Evolutionary conservation across 306 rosid species (phyloP).

Genomic region (Cucurbita moschata): DNA sequence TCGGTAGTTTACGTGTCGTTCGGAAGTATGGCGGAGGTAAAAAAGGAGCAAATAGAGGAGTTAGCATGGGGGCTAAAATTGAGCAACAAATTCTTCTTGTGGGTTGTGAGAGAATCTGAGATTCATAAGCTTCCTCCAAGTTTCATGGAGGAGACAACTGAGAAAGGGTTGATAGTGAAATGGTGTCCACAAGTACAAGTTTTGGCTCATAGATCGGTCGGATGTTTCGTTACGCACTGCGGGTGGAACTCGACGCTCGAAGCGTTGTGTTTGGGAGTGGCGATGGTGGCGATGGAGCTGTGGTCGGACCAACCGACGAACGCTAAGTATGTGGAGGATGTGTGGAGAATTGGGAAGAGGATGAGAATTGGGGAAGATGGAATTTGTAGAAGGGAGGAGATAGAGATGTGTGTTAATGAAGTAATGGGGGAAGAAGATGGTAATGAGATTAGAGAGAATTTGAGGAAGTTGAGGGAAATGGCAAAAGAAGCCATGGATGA

Average conservation of each 20-base stretch:
- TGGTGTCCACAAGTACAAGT: slow-evolving; percentile 18
- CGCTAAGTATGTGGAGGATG: slow-evolving; percentile 13
- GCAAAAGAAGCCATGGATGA: neutral
- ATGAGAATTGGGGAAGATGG: slow-evolving; percentile 11
- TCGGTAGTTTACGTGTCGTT: neutral
- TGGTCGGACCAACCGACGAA: slow-evolving; percentile 23
- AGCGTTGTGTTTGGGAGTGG: slow-evolving; percentile 12
- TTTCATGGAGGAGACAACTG: neutral
- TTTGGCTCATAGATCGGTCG: slow-evolving; percentile 10
- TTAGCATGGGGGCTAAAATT: neutral
- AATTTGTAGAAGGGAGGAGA: neutral
- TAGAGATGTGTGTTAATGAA: neutral
- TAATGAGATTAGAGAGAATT: neutral
- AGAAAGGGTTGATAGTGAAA: neutral
- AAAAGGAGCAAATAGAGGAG: neutral
- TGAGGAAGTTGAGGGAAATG: neutral
- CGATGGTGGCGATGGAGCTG: slow-evolving; percentile 14
- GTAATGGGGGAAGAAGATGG: slow-evolving; percentile 8
- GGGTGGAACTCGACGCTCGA: slow-evolving; percentile 24
- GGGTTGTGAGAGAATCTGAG: slow-evolving; percentile 6
- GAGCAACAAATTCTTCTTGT: neutral
- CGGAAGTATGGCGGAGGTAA: neutral
- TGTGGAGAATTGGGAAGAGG: slow-evolving; percentile 15
- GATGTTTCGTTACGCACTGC: slow-evolving; percentile 20
- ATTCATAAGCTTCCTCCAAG: neutral